Evolutionary conservation across 2,329 filamentous ascomycete species (phyloP).

Genomic region (Rhynchosporium graminicola): DNA sequence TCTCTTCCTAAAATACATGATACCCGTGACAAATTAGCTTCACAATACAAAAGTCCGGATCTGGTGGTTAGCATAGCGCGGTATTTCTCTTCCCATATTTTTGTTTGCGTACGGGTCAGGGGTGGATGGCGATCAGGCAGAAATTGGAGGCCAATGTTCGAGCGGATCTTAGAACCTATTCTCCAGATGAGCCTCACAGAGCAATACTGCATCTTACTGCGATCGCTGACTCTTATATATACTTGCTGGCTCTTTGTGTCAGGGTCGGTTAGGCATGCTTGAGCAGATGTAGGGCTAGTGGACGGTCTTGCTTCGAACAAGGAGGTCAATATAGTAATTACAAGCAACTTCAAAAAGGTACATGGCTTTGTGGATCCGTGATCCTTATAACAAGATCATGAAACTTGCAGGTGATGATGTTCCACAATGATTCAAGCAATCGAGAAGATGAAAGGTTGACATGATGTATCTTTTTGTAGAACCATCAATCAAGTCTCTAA

Average conservation of each 20-base stretch:
- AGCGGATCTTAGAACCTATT: background rate
- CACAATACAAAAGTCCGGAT: constrained; percentile 25
- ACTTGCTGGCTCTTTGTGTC: background rate
- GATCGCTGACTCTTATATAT: background rate
- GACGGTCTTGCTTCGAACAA: background rate
- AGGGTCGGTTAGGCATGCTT: background rate
- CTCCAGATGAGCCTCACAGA: background rate
- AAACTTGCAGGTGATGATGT: too few species aligned
- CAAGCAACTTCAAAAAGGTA: background rate
- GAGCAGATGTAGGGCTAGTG: constrained; percentile 4
- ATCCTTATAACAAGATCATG: background rate
- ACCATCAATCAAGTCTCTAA: too few species aligned
- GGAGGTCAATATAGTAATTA: background rate
- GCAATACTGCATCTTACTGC: constrained; percentile 2
- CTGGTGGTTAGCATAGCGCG: constrained; percentile 29
- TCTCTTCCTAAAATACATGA: constrained; percentile 23
- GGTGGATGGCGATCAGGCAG: constrained; percentile 7
- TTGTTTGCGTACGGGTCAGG: constrained; percentile 7
- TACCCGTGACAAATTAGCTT: constrained; percentile 24
- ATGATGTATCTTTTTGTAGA: too few species aligned
- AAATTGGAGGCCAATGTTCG: background rate
- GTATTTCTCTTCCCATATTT: constrained; percentile 22
- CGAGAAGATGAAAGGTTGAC: too few species aligned
- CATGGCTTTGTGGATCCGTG: too few species aligned
- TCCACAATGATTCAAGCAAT: too few species aligned